Evolutionary conservation across 108 stramenopile genomes (phyloP).

Genomic region (Conticribra guillardii): DNA sequence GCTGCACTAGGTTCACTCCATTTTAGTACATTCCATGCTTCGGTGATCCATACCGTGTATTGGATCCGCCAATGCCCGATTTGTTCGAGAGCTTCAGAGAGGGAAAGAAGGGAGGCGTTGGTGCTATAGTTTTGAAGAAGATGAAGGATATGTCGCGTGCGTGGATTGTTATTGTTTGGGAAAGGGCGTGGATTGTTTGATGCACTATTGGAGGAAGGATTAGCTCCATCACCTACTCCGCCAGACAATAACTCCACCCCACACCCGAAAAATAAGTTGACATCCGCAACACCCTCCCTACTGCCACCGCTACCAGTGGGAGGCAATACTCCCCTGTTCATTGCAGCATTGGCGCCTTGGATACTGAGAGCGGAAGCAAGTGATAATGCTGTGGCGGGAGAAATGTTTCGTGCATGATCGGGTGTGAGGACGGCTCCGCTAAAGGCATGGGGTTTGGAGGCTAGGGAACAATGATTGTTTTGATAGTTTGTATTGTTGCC

Average conservation of each 20-base stretch:
- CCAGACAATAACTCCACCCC: not conserved
- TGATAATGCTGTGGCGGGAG: conserved; percentile 61
- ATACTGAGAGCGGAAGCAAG: conserved; percentile 63
- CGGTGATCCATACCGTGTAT: conserved; percentile 92
- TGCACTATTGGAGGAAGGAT: not conserved
- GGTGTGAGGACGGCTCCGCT: conserved; percentile 79
- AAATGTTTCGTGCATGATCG: conserved; percentile 79
- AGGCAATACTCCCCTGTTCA: conserved; percentile 16
- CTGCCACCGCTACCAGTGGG: conserved; percentile 1
- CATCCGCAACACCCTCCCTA: not conserved
- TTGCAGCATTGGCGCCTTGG: conserved; percentile 36
- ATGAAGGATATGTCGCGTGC: not conserved
- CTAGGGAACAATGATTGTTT: conserved; percentile 20
- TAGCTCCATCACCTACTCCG: no score
- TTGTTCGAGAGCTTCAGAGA: conserved; percentile 44
- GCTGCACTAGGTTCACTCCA: conserved; percentile 89
- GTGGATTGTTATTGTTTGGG: not conserved
- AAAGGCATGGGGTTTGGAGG: conserved; percentile 85
- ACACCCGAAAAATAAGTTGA: no score
- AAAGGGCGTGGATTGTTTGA: not conserved
- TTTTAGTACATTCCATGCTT: conserved; percentile 90
- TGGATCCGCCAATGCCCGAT: conserved; percentile 53
- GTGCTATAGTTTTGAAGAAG: not conserved
- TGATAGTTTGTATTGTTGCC: conserved; percentile 3
- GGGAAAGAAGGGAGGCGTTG: conserved; percentile 32